Evolutionary conservation across 257 asterid genomes (phyloP).

Genomic region (Jacaranda copaia): DNA sequence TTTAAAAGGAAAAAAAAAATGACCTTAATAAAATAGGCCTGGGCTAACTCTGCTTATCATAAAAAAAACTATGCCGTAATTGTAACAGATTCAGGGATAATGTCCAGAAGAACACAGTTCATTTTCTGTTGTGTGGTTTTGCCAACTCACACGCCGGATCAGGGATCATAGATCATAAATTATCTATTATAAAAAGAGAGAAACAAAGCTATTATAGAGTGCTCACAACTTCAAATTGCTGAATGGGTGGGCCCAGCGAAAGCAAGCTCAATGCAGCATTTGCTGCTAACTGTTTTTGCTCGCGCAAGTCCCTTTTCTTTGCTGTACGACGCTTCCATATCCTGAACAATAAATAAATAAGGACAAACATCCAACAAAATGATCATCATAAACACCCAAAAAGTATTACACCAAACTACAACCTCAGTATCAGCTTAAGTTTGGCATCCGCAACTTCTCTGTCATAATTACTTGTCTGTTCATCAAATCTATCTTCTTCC

Average conservation of each 20-base stretch:
- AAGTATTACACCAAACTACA: conserved; percentile 27
- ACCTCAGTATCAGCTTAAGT: conserved; percentile 88
- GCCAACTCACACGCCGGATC: background rate
- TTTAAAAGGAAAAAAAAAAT: conserved; percentile 37
- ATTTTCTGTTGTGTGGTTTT: background rate
- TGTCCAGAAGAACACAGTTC: conserved; percentile 1
- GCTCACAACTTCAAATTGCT: conserved; percentile 70
- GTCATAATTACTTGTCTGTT: conserved; percentile 53
- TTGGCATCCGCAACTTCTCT: conserved; percentile 81
- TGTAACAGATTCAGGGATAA: background rate
- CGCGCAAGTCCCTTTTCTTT: conserved; percentile 76
- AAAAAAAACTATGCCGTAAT: background rate
- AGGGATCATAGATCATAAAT: background rate
- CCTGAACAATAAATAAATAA: conserved; percentile 55
- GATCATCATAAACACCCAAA: conserved; percentile 31
- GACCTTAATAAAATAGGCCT: conserved; percentile 21
- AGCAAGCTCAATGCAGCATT: conserved; percentile 77
- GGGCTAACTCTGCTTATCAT: background rate
- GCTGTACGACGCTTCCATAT: conserved; percentile 78
- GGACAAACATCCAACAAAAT: conserved; percentile 29
- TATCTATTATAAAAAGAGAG: background rate
- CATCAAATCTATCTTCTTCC: conserved; percentile 62
- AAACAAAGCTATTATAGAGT: conserved; percentile 28
- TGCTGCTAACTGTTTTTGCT: conserved; percentile 68
- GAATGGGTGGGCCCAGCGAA: conserved; percentile 79